phyloP scores from a whole-genome alignment of 345 rosid genomes.

The Hypericum perforatum region DNA sequence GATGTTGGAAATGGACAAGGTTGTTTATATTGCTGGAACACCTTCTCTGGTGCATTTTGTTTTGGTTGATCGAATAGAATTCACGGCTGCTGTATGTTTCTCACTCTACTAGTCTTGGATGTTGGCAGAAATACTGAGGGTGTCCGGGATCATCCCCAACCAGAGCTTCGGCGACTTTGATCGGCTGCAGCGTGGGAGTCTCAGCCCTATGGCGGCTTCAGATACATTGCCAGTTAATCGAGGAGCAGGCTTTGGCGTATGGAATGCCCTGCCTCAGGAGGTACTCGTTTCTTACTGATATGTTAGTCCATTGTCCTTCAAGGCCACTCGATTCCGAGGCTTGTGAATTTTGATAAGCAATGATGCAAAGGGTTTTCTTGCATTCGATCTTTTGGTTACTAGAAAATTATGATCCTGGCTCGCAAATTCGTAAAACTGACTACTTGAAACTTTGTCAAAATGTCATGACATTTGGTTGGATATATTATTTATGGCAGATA shows the following conservation, averaged over 20 bases:
- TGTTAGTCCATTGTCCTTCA: neutral
- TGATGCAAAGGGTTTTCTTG: neutral
- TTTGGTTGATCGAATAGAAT: no score
- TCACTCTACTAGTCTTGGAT: neutral
- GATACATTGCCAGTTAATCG: neutral
- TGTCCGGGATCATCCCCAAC: slow-evolving; percentile 1
- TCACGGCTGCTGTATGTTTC: neutral
- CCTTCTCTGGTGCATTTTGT: no score
- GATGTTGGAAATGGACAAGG: no score
- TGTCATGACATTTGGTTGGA: no score
- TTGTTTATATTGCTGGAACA: no score
- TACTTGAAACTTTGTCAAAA: no score
- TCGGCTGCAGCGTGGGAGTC: neutral
- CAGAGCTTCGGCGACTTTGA: neutral
- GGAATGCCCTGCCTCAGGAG: slow-evolving; percentile 4
- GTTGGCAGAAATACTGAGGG: slow-evolving; percentile 4
- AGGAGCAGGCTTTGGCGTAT: neutral
- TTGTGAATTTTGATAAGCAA: no score
- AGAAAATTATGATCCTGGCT: neutral
- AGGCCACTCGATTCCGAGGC: no score
- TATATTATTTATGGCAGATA: neutral
- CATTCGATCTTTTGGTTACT: neutral
- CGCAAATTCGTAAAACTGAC: no score
- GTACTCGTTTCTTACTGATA: neutral
- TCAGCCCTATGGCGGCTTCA: neutral